Evolutionary conservation across 2,329 filamentous ascomycete genomes (phyloP).

Genomic region (Ascochyta pisi): DNA sequence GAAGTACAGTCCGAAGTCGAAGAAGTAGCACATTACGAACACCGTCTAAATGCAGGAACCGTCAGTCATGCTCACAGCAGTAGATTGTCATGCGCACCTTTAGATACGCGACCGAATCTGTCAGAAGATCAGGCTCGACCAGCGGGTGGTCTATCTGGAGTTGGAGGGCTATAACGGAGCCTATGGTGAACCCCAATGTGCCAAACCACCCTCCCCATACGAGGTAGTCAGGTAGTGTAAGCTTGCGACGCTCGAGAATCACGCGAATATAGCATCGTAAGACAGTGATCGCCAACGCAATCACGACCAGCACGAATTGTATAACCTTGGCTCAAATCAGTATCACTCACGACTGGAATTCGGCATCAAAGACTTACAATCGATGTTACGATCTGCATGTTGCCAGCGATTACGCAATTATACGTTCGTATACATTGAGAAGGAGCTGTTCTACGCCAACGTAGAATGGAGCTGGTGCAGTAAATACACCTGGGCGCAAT

Average conservation of each 20-base stretch:
- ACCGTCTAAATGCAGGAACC: slow-evolving; percentile 20
- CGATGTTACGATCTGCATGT: slow-evolving; percentile 17
- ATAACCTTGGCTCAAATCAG: slow-evolving; percentile 14
- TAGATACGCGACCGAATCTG: slow-evolving; percentile 27
- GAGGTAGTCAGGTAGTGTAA: slow-evolving; percentile 28
- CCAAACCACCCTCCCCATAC: slow-evolving; percentile 32
- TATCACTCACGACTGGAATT: not conserved
- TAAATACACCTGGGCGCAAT: not conserved
- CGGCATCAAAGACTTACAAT: slow-evolving; percentile 6
- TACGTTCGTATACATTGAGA: slow-evolving; percentile 3
- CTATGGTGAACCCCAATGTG: slow-evolving; percentile 25
- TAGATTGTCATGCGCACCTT: slow-evolving; percentile 5
- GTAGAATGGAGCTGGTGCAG: not conserved
- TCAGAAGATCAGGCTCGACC: slow-evolving; percentile 21
- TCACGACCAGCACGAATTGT: slow-evolving; percentile 23
- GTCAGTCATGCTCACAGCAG: not conserved
- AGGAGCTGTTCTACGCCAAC: not conserved
- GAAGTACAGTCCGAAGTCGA: slow-evolving; percentile 32
- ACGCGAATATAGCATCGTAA: slow-evolving; percentile 30
- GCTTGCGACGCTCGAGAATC: slow-evolving; percentile 18
- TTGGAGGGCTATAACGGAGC: slow-evolving; percentile 25
- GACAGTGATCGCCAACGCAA: slow-evolving; percentile 24
- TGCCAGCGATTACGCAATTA: not conserved
- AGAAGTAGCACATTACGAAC: slow-evolving; percentile 27
- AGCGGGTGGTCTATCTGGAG: slow-evolving; percentile 26